phyloP scores from a whole-genome alignment of 2,329 filamentous ascomycete species.

The Colletotrichum noveboracense region DNA sequence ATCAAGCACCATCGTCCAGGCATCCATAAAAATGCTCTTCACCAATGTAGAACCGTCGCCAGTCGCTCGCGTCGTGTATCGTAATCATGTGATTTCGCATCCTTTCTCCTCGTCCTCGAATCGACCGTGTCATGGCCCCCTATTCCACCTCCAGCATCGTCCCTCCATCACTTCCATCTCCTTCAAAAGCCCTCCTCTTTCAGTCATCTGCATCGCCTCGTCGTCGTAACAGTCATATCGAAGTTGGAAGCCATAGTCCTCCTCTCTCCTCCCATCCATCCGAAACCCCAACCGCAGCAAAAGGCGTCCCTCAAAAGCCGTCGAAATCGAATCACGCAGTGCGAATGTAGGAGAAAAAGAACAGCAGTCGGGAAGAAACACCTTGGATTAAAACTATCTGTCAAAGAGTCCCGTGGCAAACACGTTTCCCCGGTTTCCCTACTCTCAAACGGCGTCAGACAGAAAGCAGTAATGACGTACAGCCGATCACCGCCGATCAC shows the following conservation, averaged over 20 bases:
- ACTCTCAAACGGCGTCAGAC: not conserved
- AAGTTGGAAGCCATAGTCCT: not conserved
- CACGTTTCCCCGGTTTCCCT: not conserved
- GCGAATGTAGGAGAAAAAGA: not conserved
- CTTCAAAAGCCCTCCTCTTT: not conserved
- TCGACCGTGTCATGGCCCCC: not conserved
- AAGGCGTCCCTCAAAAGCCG: not conserved
- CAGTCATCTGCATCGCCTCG: not conserved
- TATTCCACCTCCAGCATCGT: not conserved
- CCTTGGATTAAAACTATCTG: not conserved
- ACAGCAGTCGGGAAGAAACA: not conserved
- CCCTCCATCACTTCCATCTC: not conserved
- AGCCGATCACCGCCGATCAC: constrained; percentile 21
- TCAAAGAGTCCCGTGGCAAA: not conserved
- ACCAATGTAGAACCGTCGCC: not conserved
- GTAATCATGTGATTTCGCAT: not conserved
- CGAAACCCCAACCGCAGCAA: not conserved
- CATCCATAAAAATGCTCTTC: not conserved
- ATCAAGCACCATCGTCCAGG: not conserved
- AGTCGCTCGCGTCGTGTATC: not conserved
- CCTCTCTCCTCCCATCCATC: not conserved
- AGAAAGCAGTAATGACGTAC: not conserved
- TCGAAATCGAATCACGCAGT: not conserved
- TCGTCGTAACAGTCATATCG: not conserved
- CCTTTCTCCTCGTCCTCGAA: not conserved